A percentile compares a stretch with the other conserved stretches of the same genome.
phyloP scores from a whole-genome alignment of 2,329 filamentous ascomycete species.

The Epichloe bromicola region DNA sequence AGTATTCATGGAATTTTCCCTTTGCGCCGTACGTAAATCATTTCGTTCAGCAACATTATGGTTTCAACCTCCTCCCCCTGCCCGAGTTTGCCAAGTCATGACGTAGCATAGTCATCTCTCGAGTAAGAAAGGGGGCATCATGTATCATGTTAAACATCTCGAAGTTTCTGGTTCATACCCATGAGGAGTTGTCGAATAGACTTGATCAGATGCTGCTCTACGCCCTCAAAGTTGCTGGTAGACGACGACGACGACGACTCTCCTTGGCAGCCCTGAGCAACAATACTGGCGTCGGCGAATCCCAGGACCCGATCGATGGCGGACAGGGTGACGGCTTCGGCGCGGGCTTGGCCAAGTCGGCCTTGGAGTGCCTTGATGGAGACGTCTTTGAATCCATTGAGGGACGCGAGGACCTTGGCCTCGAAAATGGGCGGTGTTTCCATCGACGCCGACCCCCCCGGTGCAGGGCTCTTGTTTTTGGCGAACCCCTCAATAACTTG shows the following conservation, averaged over 20 bases:
- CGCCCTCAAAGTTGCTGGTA: constrained; percentile 22
- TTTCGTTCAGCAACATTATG: background rate
- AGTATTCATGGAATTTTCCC: background rate
- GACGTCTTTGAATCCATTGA: constrained; percentile 33
- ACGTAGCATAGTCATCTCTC: too few relatives aligned
- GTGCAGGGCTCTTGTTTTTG: constrained; percentile 23
- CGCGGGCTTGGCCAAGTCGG: constrained; percentile 26
- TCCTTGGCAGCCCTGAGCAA: constrained; percentile 20
- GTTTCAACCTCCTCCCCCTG: background rate
- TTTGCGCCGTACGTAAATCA: background rate
- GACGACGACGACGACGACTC: constrained; percentile 8
- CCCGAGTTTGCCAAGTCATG: too few relatives aligned
- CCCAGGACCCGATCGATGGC: constrained; percentile 38
- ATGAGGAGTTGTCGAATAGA: constrained; percentile 25
- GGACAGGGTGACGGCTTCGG: constrained; percentile 34
- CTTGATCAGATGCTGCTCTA: constrained; percentile 29
- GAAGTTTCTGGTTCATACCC: constrained; percentile 27
- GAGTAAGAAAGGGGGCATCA: background rate
- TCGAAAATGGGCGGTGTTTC: constrained; percentile 21
- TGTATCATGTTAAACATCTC: constrained; percentile 5
- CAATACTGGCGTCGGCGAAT: constrained; percentile 30
- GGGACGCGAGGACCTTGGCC: constrained; percentile 26
- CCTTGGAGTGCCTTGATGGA: constrained; percentile 29
- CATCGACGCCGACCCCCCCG: constrained; percentile 14
- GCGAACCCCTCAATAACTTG: constrained; percentile 31